phyloP scores from a whole-genome alignment of 352 stramenopile species.

The Proteromonas lacertae region DNA sequence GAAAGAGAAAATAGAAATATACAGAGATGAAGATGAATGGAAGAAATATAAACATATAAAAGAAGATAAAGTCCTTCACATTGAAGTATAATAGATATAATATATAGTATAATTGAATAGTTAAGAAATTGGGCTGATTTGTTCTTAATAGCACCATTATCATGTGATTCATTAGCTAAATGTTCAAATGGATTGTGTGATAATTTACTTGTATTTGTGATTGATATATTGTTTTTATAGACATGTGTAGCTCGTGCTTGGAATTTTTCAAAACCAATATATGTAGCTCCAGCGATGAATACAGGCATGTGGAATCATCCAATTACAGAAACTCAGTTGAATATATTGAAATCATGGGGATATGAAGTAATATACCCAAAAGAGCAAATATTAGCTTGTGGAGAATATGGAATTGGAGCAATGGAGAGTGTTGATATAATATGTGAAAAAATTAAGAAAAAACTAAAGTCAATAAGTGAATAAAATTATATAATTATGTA shows the following conservation, averaged over 20 bases:
- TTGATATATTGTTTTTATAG: too few relatives aligned
- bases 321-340: background rate
- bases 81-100: too few relatives aligned
- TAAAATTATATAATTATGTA: background rate
- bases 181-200: background rate
- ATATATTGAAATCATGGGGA: background rate
- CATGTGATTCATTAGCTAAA: background rate
- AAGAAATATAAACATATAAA: too few relatives aligned
- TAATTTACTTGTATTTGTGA: too few relatives aligned
- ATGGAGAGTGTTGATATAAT: background rate
- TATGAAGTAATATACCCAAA: background rate
- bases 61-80: too few relatives aligned
- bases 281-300: constrained; percentile 3
- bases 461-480: background rate
- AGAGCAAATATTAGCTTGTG: background rate
- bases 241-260: constrained; percentile 1
- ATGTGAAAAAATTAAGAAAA: background rate
- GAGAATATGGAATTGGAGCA: background rate
- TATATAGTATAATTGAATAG: too few relatives aligned
- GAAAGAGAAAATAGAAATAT: too few relatives aligned
- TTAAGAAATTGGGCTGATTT: constrained; percentile 2
- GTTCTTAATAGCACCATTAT: background rate
- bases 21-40: too few relatives aligned
- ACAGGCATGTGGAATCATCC: constrained; percentile 3
- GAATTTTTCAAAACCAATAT: constrained; percentile 1